Percentiles rank a stretch among this genome's conserved stretches.
phyloP scores from a whole-genome alignment of 768 basidiomycete genomes.

The Rossbeevera mucosa region DNA sequence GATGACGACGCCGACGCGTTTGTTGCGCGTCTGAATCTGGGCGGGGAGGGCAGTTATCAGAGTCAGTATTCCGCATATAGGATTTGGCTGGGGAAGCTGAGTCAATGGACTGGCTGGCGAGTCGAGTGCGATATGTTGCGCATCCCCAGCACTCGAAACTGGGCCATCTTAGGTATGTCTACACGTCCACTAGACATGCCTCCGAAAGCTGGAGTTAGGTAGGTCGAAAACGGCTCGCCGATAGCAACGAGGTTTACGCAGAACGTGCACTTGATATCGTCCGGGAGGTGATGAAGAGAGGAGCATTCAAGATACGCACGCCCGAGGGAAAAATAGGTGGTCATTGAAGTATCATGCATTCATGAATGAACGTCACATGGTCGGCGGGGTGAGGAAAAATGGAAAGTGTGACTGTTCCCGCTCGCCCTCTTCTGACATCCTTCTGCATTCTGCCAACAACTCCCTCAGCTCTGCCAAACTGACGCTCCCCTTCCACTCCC shows the following conservation, averaged over 20 bases:
- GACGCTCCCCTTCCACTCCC: constrained; percentile 20
- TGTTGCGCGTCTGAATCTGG: constrained; percentile 49
- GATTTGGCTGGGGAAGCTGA: constrained; percentile 78
- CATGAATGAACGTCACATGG: neutral
- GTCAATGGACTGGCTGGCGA: constrained; percentile 75
- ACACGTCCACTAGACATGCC: neutral
- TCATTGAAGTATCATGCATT: constrained; percentile 12
- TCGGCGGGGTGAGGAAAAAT: constrained; percentile 10
- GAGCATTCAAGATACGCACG: constrained; percentile 64
- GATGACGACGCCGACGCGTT: constrained; percentile 30
- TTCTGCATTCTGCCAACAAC: constrained; percentile 53
- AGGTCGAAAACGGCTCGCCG: constrained; percentile 27
- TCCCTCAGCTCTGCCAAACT: constrained; percentile 46
- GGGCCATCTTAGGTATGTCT: constrained; percentile 79
- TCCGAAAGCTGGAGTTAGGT: neutral
- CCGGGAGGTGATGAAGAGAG: constrained; percentile 51
- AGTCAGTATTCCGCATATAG: constrained; percentile 81
- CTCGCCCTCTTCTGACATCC: constrained; percentile 36
- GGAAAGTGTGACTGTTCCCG: constrained; percentile 25
- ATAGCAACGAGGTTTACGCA: constrained; percentile 7
- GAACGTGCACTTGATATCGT: constrained; percentile 52
- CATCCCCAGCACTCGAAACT: constrained; percentile 91
- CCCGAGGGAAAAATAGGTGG: constrained; percentile 61
- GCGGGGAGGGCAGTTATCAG: constrained; percentile 53
- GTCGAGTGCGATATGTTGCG: constrained; percentile 82